Conservation (phyloP, 2,329 filamentous ascomycete species). For the Decorospora gaudefroyi region DNA sequence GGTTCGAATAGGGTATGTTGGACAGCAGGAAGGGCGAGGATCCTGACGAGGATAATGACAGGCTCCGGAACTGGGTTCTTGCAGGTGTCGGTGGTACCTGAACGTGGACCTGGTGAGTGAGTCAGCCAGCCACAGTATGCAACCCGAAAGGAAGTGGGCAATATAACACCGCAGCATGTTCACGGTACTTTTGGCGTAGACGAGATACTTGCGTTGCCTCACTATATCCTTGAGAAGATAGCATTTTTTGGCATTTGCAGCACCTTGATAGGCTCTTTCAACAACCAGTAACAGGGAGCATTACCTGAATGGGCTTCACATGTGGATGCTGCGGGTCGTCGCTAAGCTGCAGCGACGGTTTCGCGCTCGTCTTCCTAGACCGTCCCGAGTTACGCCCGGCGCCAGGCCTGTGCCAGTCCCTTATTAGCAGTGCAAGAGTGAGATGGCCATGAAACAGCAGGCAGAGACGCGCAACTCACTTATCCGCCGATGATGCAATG, state of each 20-base stretch:
- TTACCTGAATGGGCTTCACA: constrained; percentile 38
- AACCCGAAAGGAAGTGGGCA: no score
- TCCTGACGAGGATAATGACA: constrained; percentile 46
- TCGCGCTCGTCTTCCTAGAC: constrained; percentile 37
- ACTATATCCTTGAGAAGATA: no score
- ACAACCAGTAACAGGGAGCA: constrained; percentile 24
- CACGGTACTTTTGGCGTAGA: no score
- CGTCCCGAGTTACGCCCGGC: constrained; percentile 31
- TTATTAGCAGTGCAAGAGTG: constrained; percentile 24
- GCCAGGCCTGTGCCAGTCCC: constrained; percentile 32
- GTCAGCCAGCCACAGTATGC: constrained; percentile 19
- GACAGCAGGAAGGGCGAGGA: constrained; percentile 65
- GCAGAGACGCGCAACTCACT: constrained; percentile 43
- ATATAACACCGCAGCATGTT: no score
- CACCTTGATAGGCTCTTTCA: no score
- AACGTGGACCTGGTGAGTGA: constrained; percentile 18
- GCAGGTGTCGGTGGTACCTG: constrained; percentile 39
- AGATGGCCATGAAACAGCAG: neutral
- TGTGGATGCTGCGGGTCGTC: constrained; percentile 28
- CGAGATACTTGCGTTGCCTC: no score
- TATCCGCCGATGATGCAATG: constrained; percentile 63
- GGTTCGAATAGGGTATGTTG: constrained; percentile 71
- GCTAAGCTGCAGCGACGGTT: constrained; percentile 32
- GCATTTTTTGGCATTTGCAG: no score
- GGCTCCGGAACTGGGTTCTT: constrained; percentile 39